Conservation (phyloP, 2,329 filamentous ascomycete genomes). For the Coniochaeta sp. region DNA sequence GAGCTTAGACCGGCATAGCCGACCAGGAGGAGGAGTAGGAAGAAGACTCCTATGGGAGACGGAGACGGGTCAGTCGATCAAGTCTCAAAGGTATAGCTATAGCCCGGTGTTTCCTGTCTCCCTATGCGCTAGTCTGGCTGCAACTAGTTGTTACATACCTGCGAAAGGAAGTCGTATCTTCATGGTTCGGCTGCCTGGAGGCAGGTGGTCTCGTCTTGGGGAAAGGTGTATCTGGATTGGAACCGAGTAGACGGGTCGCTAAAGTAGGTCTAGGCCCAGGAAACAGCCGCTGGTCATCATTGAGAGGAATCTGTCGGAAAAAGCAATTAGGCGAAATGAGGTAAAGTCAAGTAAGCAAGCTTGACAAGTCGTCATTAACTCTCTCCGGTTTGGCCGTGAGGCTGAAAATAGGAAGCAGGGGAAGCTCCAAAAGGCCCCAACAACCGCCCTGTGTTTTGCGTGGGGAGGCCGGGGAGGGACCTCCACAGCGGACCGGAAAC, state of each 20-base stretch:
- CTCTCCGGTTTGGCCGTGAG: neutral
- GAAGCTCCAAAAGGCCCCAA: too few relatives aligned
- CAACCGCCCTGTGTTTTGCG: neutral
- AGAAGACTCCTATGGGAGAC: conserved; percentile 52
- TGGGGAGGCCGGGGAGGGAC: neutral
- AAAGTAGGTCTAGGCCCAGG: neutral
- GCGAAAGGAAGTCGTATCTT: conserved; percentile 84
- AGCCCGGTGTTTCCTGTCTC: neutral
- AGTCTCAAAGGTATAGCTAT: neutral
- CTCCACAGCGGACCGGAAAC: neutral
- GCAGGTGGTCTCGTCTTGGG: neutral
- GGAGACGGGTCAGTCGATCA: neutral
- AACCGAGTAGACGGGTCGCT: neutral
- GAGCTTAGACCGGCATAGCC: conserved; percentile 74
- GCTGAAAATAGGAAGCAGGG: neutral
- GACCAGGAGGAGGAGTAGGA: conserved; percentile 63
- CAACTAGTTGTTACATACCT: conserved; percentile 46
- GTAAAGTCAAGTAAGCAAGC: neutral
- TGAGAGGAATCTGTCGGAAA: neutral
- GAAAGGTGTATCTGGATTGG: neutral
- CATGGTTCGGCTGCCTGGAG: conserved; percentile 38
- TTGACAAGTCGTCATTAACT: neutral
- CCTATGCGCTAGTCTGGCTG: neutral
- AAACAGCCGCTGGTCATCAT: neutral
- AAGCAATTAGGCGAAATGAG: neutral